Evolutionary conservation across 805 yeast species (phyloP).

Genomic region (Sporopachydermia lactativora): DNA sequence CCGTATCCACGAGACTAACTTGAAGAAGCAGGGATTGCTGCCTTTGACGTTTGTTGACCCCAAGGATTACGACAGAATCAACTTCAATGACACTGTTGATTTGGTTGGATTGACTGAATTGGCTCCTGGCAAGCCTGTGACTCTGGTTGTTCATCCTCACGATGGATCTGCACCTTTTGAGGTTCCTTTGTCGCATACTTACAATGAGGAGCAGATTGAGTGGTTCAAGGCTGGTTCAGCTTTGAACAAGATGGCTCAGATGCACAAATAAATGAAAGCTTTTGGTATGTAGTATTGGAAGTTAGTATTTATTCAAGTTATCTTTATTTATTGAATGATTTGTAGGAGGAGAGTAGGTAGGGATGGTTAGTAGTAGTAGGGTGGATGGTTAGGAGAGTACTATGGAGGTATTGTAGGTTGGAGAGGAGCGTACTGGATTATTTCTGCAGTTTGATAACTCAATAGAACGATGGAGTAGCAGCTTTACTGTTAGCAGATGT

Average conservation of each 20-base stretch:
- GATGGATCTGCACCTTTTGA: constrained; percentile 74
- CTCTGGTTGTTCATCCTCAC: constrained; percentile 57
- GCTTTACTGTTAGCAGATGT: too few species aligned
- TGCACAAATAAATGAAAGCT: too few species aligned
- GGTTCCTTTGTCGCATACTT: constrained; percentile 88
- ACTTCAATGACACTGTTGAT: constrained; percentile 82
- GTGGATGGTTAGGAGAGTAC: too few species aligned
- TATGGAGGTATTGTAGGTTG: too few species aligned
- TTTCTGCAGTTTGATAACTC: too few species aligned
- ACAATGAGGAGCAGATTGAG: constrained; percentile 91
- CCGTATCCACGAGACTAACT: constrained; percentile 97
- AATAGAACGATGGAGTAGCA: too few species aligned
- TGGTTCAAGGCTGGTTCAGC: constrained; percentile 99
- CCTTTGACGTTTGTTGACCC: constrained; percentile 88
- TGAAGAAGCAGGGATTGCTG: constrained; percentile 97
- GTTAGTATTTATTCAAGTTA: too few species aligned
- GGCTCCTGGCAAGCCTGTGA: constrained; percentile 88
- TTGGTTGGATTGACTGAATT: constrained; percentile 69
- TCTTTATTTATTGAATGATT: too few species aligned
- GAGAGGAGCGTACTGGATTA: too few species aligned
- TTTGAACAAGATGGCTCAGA: constrained; percentile 87
- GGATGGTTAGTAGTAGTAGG: too few species aligned
- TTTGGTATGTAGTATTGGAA: too few species aligned
- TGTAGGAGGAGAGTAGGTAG: too few species aligned
- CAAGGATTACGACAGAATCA: constrained; percentile 86